Conservation (phyloP, 2,329 filamentous ascomycete species). For the Cladophialophora yegresii region DNA sequence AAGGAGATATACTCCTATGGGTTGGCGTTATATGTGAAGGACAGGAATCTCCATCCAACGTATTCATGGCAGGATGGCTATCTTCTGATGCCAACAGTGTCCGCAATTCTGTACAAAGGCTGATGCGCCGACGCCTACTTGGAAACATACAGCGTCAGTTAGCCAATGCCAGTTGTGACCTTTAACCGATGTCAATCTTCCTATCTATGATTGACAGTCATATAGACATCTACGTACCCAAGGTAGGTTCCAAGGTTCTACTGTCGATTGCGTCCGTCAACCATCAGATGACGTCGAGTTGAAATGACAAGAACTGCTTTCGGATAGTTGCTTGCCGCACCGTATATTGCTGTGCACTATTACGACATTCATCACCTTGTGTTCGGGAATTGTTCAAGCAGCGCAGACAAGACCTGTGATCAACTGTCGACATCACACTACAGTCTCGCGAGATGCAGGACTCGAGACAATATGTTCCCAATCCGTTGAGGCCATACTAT, state of each 20-base stretch:
- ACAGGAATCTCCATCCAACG: neutral
- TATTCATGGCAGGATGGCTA: neutral
- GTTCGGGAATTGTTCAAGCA: neutral
- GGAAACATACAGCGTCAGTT: neutral
- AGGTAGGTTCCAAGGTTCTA: no score
- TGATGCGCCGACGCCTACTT: neutral
- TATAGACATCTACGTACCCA: neutral
- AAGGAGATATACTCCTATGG: neutral
- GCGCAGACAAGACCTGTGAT: neutral
- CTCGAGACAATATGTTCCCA: conserved; percentile 50
- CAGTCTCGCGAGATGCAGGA: conserved; percentile 26
- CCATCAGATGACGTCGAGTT: neutral
- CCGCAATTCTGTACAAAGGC: neutral
- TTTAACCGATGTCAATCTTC: neutral
- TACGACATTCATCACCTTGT: conserved; percentile 7
- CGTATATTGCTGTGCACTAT: conserved; percentile 1
- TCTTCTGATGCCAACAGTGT: neutral
- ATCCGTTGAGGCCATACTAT: conserved; percentile 64
- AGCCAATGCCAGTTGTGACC: neutral
- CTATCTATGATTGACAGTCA: neutral
- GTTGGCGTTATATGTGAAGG: neutral
- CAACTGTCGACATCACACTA: neutral
- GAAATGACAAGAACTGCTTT: neutral
- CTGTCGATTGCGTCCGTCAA: no score
- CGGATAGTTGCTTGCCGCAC: neutral